Evolutionary conservation across 2,329 filamentous ascomycete genomes (phyloP).

Genomic region (Sporothrix dimorphospora): DNA sequence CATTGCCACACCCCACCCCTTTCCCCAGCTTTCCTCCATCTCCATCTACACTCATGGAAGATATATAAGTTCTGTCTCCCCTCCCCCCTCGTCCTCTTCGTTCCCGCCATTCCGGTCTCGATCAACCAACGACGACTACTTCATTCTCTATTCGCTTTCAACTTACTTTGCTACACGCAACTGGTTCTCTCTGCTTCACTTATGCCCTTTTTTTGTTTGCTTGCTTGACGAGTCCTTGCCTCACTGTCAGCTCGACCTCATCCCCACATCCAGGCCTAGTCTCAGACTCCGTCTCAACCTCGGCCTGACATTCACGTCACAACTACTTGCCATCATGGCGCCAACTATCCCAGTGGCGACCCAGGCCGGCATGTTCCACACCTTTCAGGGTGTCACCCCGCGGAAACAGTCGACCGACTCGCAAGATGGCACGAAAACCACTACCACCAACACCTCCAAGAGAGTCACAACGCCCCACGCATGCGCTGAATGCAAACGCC

Average conservation of each 20-base stretch:
- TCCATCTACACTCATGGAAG: constrained; percentile 13
- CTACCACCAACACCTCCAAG: constrained; percentile 46
- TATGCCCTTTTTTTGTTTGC: neutral
- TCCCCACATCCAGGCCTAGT: constrained; percentile 25
- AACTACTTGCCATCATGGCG: constrained; percentile 42
- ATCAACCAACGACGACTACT: constrained; percentile 14
- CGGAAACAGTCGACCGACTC: constrained; percentile 53
- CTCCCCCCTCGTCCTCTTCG: neutral
- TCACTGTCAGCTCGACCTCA: constrained; percentile 38
- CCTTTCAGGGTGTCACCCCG: constrained; percentile 57
- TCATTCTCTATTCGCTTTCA: constrained; percentile 18
- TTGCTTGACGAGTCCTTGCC: neutral
- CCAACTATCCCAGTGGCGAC: constrained; percentile 53
- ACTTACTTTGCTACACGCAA: neutral
- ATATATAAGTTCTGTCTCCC: constrained; percentile 24
- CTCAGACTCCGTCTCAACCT: constrained; percentile 13
- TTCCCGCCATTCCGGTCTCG: constrained; percentile 21
- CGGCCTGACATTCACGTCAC: constrained; percentile 15
- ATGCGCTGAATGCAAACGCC: constrained; percentile 75
- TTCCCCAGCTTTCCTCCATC: constrained; percentile 27
- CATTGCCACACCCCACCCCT: neutral
- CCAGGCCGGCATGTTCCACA: constrained; percentile 58
- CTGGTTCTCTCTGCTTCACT: neutral
- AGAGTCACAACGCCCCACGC: constrained; percentile 64
- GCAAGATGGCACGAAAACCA: constrained; percentile 46